These are phyloP conservation scores for Misopates orontium DNA, from an alignment of 257 asterid species.

Conservation along the genomic window DNA sequence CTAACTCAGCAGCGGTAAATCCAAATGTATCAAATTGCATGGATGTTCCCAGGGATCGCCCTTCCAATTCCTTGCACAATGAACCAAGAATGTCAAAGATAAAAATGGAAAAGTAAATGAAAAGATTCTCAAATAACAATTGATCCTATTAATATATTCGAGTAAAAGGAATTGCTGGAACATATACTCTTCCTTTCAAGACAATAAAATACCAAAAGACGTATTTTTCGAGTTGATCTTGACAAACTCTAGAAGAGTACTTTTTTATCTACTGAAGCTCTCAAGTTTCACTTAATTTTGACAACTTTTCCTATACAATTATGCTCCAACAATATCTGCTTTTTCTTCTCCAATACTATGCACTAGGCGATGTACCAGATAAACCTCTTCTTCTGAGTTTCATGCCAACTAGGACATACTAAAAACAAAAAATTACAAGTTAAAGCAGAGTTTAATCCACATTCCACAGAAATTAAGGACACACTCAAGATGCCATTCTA, in stretches of 20 bases:
- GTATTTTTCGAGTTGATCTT: background rate
- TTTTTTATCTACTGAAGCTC: background rate
- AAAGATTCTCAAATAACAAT: conserved; percentile 10
- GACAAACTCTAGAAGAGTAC: background rate
- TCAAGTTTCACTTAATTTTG: background rate
- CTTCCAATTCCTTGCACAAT: conserved; percentile 75
- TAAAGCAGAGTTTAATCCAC: background rate
- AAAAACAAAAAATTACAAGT: background rate
- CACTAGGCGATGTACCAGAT: background rate
- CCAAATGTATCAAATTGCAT: conserved; percentile 94
- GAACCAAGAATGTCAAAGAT: background rate
- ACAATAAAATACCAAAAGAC: too few relatives aligned
- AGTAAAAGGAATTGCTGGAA: background rate
- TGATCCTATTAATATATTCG: conserved; percentile 10
- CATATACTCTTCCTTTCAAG: too few relatives aligned
- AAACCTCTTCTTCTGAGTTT: background rate
- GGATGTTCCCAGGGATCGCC: conserved; percentile 67
- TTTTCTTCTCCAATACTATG: background rate
- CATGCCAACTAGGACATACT: background rate
- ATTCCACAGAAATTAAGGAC: background rate
- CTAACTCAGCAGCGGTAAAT: conserved; percentile 83
- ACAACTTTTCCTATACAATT: background rate
- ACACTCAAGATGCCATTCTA: background rate
- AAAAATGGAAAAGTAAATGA: background rate
- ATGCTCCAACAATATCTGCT: background rate